Base-by-base conservation (phyloP, 257 asterid genomes). In the Fraxinus cuspidata region DNA sequence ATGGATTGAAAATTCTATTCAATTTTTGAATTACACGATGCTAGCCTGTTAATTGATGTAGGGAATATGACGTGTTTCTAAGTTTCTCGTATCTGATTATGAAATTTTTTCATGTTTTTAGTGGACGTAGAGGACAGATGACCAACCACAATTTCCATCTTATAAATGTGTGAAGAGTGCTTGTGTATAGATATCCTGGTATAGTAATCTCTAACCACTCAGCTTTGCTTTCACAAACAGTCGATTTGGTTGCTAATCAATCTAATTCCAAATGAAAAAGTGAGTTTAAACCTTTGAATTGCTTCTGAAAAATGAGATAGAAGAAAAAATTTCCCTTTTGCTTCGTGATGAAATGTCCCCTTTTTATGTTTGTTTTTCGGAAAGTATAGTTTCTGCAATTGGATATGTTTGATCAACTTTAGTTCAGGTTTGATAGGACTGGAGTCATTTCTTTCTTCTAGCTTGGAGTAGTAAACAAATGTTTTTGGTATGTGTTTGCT, bases 161-260 rank as follows among this genome's bases (percentile, higher is more conserved):
- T 47, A 9, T 44, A 44, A 44, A 44, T 44, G 21, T 42, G 13
- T 42, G 4, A n/a, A 15, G 58, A 4, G 6, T 47, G n/a, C 58
- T 16, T 47, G 58, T 16, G 56, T 47, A 56, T 94, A 47, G 96
- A 92, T 84, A 88, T 92, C 79, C 80, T 92, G 96, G 97, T 94
- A 90, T 0, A 78, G 78, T 37, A 21, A 40, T 7, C 8, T 37
- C 40, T 37, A 37, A 37, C 51, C 75, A 19, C 31, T 71, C 58
- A 63, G 37, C 15, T 77, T 68, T 49, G 34, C 34, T 76, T 15
- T 8, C 44, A 58, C 79, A 13, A 35, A 74, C 79, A 25, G 38
- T 19, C 70, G 44, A 3, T 31, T 70, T 67, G 11, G 72, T 12
- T 7, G 7, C 40, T 25, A 42, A 31, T 27, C 35, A 19, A 29